Percentiles rank a stretch among this genome's conserved stretches.
phyloP scores from a whole-genome alignment of 2,329 filamentous ascomycete species.

The Sporothrix protearum region DNA sequence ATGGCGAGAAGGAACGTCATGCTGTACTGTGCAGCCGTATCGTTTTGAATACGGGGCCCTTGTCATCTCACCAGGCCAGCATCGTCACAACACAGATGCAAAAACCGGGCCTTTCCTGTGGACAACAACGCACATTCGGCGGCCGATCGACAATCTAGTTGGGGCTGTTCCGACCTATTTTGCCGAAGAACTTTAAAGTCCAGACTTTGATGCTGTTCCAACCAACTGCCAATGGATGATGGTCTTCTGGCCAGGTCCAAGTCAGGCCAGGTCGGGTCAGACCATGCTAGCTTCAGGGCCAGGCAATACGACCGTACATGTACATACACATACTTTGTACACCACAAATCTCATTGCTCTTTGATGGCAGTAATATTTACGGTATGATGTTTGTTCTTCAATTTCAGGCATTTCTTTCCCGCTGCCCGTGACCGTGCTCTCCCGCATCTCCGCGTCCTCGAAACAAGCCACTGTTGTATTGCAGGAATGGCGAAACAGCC shows the following conservation, averaged over 20 bases:
- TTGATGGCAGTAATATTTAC: not conserved
- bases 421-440: slow-evolving; percentile 15
- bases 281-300: not conserved
- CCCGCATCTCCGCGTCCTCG: slow-evolving; percentile 8
- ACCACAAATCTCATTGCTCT: not conserved
- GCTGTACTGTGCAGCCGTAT: slow-evolving; percentile 5
- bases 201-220: not conserved
- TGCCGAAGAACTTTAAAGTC: not conserved
- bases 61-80: not conserved
- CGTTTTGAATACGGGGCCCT: not conserved
- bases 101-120: not conserved
- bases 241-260: not conserved
- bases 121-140: not conserved
- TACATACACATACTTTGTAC: too few relatives aligned
- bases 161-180: not conserved
- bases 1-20: not conserved
- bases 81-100: not conserved
- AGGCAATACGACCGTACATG: too few relatives aligned
- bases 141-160: not conserved
- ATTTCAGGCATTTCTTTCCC: not conserved
- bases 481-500: slow-evolving; percentile 17
- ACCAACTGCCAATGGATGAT: not conserved
- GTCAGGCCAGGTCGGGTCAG: not conserved
- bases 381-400: not conserved
- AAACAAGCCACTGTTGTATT: slow-evolving; percentile 6